Conservation (phyloP, 148 eudicot species). For the Amaranthus hypochondriacus region DNA sequence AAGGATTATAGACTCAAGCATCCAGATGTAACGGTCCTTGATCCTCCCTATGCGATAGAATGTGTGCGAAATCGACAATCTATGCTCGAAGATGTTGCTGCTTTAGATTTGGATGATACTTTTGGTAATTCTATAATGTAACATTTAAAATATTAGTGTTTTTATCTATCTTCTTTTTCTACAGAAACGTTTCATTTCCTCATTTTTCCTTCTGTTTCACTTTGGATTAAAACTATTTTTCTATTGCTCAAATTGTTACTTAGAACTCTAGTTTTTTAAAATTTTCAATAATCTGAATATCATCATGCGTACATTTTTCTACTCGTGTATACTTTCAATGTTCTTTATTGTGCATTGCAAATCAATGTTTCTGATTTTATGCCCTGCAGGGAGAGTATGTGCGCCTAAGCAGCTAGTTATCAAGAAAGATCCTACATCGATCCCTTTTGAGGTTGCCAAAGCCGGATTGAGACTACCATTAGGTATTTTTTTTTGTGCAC, state of each 20-base stretch:
- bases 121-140: conserved; percentile 34
- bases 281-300: neutral
- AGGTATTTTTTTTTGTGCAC: conserved; percentile 32
- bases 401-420: conserved; percentile 71
- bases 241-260: neutral
- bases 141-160: neutral
- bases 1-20: conserved; percentile 64
- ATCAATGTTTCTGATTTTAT: neutral
- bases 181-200: neutral
- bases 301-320: neutral
- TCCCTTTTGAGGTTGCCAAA: conserved; percentile 49
- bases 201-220: neutral
- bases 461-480: conserved; percentile 65
- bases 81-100: conserved; percentile 70
- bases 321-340: neutral
- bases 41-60: conserved; percentile 68
- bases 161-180: neutral
- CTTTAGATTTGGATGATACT: conserved; percentile 44
- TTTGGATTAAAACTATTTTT: neutral
- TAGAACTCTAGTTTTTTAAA: neutral
- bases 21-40: conserved; percentile 65
- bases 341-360: conserved; percentile 6
- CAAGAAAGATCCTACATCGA: conserved; percentile 46
- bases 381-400: conserved; percentile 48
- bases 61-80: conserved; percentile 59